Percentiles rank a stretch among this genome's conserved stretches.
Conservation (phyloP, 2,329 filamentous ascomycete genomes). For the Fusarium chaquense region DNA sequence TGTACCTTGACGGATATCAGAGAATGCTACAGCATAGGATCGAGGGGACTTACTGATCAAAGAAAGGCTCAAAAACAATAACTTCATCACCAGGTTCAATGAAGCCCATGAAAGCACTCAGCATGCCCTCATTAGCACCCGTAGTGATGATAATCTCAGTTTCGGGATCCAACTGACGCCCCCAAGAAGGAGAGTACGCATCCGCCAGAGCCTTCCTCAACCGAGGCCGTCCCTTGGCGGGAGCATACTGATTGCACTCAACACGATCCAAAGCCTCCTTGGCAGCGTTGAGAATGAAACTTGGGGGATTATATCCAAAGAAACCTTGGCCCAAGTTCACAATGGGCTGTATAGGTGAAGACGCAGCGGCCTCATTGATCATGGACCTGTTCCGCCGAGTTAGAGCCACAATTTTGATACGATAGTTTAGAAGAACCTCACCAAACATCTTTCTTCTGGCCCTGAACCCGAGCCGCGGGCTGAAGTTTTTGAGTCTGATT, state of each 20-base stretch:
- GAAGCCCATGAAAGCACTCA: slow-evolving; percentile 98
- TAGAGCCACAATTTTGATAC: slow-evolving; percentile 4
- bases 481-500: slow-evolving; percentile 59
- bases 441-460: slow-evolving; percentile 66
- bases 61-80: slow-evolving; percentile 98
- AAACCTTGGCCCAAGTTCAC: slow-evolving; percentile 77
- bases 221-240: slow-evolving; percentile 90
- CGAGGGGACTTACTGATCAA: slow-evolving; percentile 77
- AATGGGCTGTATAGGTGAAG: slow-evolving; percentile 72
- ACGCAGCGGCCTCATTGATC: slow-evolving; percentile 73
- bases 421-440: slow-evolving; percentile 47
- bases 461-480: slow-evolving; percentile 63
- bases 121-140: slow-evolving; percentile 91
- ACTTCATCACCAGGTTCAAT: slow-evolving; percentile 95
- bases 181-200: slow-evolving; percentile 91
- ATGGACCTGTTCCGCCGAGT: slow-evolving; percentile 63
- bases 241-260: slow-evolving; percentile 98
- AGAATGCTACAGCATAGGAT: background rate
- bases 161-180: slow-evolving; percentile 83
- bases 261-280: slow-evolving; percentile 90
- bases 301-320: slow-evolving; percentile 93
- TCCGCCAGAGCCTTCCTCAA: slow-evolving; percentile 93
- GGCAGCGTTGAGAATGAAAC: slow-evolving; percentile 91
- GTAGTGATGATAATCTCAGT: slow-evolving; percentile 97
- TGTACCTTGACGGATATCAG: slow-evolving; percentile 62